A percentile compares a stretch with the other conserved stretches of the same genome.
These are phyloP conservation scores for Rhynchospora tenuis DNA, from an alignment of 176 grass and related monocot species.

Conservation along the genomic window DNA sequence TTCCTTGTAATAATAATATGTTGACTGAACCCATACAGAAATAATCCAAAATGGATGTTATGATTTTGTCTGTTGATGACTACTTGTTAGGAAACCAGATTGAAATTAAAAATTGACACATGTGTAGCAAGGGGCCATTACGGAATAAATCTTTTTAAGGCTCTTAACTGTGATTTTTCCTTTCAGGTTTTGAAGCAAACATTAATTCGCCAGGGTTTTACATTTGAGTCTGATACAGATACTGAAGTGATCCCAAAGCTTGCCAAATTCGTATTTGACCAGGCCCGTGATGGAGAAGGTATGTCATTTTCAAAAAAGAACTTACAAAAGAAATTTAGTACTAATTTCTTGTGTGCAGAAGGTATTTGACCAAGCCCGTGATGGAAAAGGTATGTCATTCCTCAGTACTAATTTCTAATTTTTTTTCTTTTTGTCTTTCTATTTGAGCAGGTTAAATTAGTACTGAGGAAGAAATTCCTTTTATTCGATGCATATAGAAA, in stretches of 20 bases:
- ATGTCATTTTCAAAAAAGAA: background rate
- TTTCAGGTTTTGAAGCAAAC: conserved; percentile 91
- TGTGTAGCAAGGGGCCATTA: background rate
- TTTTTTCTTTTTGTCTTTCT: too few species aligned
- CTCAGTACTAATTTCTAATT: too few species aligned
- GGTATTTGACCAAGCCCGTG: too few species aligned
- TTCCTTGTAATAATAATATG: background rate
- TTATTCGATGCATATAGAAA: background rate
- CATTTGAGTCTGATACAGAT: conserved; percentile 87
- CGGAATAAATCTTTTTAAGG: background rate
- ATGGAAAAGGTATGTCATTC: too few species aligned
- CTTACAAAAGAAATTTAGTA: background rate
- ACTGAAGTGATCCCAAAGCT: conserved; percentile 97
- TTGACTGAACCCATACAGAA: background rate
- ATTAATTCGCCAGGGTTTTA: conserved; percentile 70
- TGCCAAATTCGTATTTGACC: conserved; percentile 92
- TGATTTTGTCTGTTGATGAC: background rate
- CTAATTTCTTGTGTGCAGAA: too few species aligned
- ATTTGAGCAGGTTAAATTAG: background rate
- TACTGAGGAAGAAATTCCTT: background rate
- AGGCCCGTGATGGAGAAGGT: conserved; percentile 74
- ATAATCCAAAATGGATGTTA: background rate
- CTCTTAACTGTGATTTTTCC: background rate
- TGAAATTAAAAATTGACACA: background rate
- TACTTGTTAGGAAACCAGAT: background rate